Evolutionary conservation across 2,329 filamentous ascomycete genomes (phyloP), one percentile per base, ranked within the genome.

Genomic region (Sordariomycetes sp.): DNA sequence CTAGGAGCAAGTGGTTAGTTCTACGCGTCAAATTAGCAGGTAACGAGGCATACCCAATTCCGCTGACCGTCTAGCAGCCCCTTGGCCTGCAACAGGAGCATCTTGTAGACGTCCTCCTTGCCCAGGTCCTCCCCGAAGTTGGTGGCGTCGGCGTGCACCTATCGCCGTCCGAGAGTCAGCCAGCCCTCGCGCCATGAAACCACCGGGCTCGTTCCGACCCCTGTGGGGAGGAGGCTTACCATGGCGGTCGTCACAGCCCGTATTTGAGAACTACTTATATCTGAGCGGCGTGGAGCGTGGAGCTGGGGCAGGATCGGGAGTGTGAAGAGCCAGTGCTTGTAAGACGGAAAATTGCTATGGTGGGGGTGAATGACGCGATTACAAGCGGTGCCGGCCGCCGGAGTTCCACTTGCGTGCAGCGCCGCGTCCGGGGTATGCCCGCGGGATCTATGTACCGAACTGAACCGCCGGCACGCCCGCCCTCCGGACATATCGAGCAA

Each of bases 61-160:
- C 85, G 79, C 68, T 93, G 89, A 7, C 79, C 88, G 25, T 84
- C 79, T 63, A 90, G 84, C 1, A 94, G 74, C 1, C 83, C 83
- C 61, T 81, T 78, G 0, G 87, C 85, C 67, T 91, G 86, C 56
- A 86, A 76, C 14, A 91, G 72, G 1, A 93, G 83, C 65, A 92
- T 88, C 62, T 81, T 78, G 63, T 92, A 92, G 25, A 86, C 88
- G 61, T 89, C 82, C 59, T 82, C 76, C 71, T 92, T 93, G 57
- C 78, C 82, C 60, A 90, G 71, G 62, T 82, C 83, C 16, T 78
- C 67, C 54, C 76, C 78, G 71, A 93, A 93, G 65, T 83, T 89
- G 57, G 88, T 89, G 3, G 88, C 83, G 68, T 93, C 88, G 56
- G 89, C 89, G 73, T 93, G 89, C 59, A 89, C 86, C 87, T 85